Conservation (phyloP, 768 basidiomycete genomes). For the Boletus tomentosulus region DNA sequence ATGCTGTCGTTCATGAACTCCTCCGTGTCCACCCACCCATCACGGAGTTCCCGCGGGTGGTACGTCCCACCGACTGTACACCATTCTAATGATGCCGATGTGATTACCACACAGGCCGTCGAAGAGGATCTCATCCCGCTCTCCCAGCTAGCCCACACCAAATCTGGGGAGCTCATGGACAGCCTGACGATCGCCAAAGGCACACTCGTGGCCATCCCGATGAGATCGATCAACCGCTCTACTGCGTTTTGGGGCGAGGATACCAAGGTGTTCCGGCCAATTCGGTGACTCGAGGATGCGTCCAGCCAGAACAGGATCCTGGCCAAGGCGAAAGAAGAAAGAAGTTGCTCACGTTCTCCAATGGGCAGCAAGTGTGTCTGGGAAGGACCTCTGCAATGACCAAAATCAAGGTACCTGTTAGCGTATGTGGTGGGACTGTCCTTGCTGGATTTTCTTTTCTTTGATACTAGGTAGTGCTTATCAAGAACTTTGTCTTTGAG, state of each 20-base stretch:
- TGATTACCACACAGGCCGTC: constrained; percentile 31
- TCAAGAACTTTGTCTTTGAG: constrained; percentile 36
- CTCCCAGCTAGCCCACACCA: constrained; percentile 40
- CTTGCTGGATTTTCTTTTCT: neutral
- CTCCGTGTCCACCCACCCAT: constrained; percentile 43
- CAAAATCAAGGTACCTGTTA: constrained; percentile 30
- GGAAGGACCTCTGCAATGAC: constrained; percentile 46
- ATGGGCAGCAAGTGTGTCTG: constrained; percentile 46
- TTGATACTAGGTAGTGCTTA: constrained; percentile 26
- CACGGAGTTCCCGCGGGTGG: constrained; percentile 13
- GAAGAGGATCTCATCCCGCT: constrained; percentile 61
- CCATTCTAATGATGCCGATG: neutral
- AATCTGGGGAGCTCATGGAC: constrained; percentile 36
- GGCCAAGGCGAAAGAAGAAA: constrained; percentile 34
- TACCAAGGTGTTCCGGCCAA: constrained; percentile 7
- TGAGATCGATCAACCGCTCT: constrained; percentile 46
- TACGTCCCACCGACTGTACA: neutral
- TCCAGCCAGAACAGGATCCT: constrained; percentile 16
- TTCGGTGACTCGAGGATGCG: constrained; percentile 50
- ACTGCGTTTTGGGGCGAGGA: constrained; percentile 25
- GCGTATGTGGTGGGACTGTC: too few relatives aligned
- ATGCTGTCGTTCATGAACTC: constrained; percentile 45
- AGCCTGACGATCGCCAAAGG: constrained; percentile 45
- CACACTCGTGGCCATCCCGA: constrained; percentile 38
- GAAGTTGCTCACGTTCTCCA: constrained; percentile 48